Evolutionary conservation across 768 basidiomycete species (phyloP), one percentile per base, ranked within the genome.

Genomic region (Pleurotus cornucopiae): DNA sequence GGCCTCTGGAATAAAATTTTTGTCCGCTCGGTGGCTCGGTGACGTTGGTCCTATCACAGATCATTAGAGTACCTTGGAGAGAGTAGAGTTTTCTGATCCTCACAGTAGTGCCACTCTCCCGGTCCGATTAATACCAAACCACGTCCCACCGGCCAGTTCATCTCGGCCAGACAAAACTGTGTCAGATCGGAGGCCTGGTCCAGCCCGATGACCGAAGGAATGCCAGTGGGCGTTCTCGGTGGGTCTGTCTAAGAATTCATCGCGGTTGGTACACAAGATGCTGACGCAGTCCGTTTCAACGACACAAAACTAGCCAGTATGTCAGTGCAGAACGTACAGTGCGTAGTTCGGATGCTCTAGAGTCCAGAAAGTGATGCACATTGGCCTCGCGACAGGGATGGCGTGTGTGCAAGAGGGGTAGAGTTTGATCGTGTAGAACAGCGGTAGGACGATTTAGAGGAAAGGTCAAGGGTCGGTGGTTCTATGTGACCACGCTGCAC

Each of bases 311-410:
- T 20, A 21, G 41, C 18, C 37, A 58, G 45, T 48, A n/a, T 51
- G 25, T 16, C 26, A 53, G 49, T 11, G 38, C 30, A 62, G 68
- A 49, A 76, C 85, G 72, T 70, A 91, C 91, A 93, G 78, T 7
- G 89, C 83, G 65, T 91, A 93, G 46, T 85, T 82, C 23, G 84
- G 83, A 64, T 89, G 85, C 49, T 88, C 81, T 2, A 91, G 76
- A 54, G 88, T 80, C 83, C 86, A 92, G 64, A 90, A 78, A 37
- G 77, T 88, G 60, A 92, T 81, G 67, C 91, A 93, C 91, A 92
- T 92, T 45, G 62, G 58, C 54, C 38, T 46, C 45, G 21, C 25
- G 43, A 30, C 46, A 49, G 58, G 57, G 60, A 56, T 56, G 49
- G 47, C 59, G 53, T 23, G 14, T 47, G 49, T 51, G 46, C 43